Evolutionary conservation across 2,329 filamentous ascomycete genomes (phyloP).

Genomic region (Pezizomycotina sp.): DNA sequence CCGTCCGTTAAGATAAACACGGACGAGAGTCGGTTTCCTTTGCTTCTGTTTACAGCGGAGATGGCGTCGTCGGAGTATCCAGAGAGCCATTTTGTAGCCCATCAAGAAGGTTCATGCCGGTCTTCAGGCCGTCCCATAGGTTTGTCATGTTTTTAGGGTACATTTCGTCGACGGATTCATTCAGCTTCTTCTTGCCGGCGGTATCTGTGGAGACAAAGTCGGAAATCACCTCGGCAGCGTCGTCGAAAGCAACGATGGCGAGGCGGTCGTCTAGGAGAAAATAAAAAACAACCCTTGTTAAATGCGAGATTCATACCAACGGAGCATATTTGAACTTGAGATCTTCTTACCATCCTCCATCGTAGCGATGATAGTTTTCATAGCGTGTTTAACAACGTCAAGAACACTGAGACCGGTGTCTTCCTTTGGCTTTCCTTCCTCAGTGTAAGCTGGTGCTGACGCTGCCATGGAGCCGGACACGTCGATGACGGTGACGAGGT

Average conservation of each 20-base stretch:
- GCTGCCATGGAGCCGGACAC: constrained; percentile 41
- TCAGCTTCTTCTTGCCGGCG: constrained; percentile 32
- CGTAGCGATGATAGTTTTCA: constrained; percentile 41
- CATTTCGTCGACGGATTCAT: constrained; percentile 34
- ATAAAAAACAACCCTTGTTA: too few relatives aligned
- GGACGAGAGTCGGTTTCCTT: constrained; percentile 27
- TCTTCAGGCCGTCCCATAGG: constrained; percentile 41
- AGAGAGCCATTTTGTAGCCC: constrained; percentile 23
- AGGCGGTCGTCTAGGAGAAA: too few relatives aligned
- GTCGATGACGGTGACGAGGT: constrained; percentile 47
- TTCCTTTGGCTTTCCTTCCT: constrained; percentile 28
- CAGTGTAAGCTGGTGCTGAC: constrained; percentile 34
- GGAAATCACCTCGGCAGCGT: constrained; percentile 32
- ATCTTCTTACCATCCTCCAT: constrained; percentile 37
- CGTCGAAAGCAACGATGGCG: constrained; percentile 41
- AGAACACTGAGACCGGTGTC: constrained; percentile 39
- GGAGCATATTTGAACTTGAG: too few relatives aligned
- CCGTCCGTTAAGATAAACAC: constrained; percentile 28
- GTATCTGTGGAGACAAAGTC: constrained; percentile 35
- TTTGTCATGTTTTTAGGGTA: constrained; percentile 34
- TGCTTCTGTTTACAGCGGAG: constrained; percentile 10
- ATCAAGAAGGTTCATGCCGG: constrained; percentile 37
- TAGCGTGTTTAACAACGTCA: constrained; percentile 45
- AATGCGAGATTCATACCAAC: too few relatives aligned
- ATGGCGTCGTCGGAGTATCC: constrained; percentile 6